A percentile compares a stretch with the other conserved stretches of the same genome.
Evolutionary conservation across 108 stramenopile species (phyloP).

Genomic region (Conticribra guillardii): DNA sequence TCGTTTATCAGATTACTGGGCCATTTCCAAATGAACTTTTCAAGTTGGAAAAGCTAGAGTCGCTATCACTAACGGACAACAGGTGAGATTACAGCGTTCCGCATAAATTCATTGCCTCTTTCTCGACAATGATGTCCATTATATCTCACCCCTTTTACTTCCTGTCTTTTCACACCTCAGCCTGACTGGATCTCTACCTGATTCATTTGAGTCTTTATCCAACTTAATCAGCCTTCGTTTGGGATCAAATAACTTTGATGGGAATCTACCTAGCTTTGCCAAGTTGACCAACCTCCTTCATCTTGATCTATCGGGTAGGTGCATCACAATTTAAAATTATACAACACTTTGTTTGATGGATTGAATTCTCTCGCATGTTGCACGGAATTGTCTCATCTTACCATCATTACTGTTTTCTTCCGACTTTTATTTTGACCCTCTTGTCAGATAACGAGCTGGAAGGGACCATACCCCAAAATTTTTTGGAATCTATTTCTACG

Average conservation of each 20-base stretch:
- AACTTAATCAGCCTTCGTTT: conserved; percentile 42
- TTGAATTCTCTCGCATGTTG: too few relatives aligned
- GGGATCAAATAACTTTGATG: conserved; percentile 51
- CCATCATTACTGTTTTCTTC: not conserved
- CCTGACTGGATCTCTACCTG: conserved; percentile 46
- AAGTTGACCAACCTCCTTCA: conserved; percentile 30
- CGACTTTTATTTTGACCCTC: conserved; percentile 15
- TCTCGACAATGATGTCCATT: too few relatives aligned
- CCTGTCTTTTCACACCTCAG: conserved; percentile 4
- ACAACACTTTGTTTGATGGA: too few relatives aligned
- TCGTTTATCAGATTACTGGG: conserved; percentile 44
- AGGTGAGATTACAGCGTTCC: conserved; percentile 30
- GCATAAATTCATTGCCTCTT: too few relatives aligned
- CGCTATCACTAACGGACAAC: conserved; percentile 62
- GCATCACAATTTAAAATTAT: not conserved
- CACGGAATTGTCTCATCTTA: not conserved
- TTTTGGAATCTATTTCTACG: conserved; percentile 33
- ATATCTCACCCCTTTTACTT: too few relatives aligned
- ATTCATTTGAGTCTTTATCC: conserved; percentile 17
- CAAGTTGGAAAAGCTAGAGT: conserved; percentile 54
- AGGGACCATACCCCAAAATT: conserved; percentile 45
- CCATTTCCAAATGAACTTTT: conserved; percentile 61
- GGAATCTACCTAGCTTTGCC: conserved; percentile 32
- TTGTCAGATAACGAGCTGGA: conserved; percentile 45
- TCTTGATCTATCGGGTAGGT: conserved; percentile 47